Evolutionary conservation across 257 asterid species (phyloP).

Genomic region (Solanum sparsipilum): DNA sequence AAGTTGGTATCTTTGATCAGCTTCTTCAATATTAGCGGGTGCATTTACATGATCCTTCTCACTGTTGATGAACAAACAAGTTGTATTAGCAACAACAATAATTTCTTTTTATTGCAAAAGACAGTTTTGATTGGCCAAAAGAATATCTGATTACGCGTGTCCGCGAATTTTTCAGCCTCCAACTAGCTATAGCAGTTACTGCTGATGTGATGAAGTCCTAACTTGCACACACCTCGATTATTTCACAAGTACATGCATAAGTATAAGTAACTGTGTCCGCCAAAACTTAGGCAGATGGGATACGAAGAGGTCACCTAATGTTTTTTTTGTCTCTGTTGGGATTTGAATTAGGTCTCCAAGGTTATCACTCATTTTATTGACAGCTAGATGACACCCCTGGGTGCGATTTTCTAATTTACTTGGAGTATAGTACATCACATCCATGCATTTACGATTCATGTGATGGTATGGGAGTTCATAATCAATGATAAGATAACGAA

Average conservation of each 20-base stretch:
- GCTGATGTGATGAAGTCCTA: neutral
- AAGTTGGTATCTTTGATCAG: conserved; percentile 12
- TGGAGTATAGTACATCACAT: neutral
- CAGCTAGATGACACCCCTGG: neutral
- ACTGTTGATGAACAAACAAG: conserved; percentile 8
- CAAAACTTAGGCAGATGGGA: neutral
- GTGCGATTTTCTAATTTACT: neutral
- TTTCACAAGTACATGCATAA: neutral
- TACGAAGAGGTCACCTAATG: neutral
- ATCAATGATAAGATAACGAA: neutral
- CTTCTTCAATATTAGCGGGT: conserved; percentile 10
- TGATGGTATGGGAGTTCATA: too few species aligned
- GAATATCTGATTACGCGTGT: neutral
- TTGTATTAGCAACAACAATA: neutral
- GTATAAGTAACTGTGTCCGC: neutral
- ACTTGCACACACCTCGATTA: neutral
- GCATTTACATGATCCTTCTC: conserved; percentile 10
- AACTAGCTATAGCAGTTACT: neutral
- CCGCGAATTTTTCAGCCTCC: neutral
- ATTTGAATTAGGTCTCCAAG: neutral
- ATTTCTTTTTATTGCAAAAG: neutral
- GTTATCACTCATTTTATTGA: neutral
- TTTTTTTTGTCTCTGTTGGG: neutral
- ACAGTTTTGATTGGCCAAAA: neutral
- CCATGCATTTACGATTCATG: neutral